Evolutionary conservation across 768 basidiomycete species (phyloP).

Genomic region (Boletellus ananas): DNA sequence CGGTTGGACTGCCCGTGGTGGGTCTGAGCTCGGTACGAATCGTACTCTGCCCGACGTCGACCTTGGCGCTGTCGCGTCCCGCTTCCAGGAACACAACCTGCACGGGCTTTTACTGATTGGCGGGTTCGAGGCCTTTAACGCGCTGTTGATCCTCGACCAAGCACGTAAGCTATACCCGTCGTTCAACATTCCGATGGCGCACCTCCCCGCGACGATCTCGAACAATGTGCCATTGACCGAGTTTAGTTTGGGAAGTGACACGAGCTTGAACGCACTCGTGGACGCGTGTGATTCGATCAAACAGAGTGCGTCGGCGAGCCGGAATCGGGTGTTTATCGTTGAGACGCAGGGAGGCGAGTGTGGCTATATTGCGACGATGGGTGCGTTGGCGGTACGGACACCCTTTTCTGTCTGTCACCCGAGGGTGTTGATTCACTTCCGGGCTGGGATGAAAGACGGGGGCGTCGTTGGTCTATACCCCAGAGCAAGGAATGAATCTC

Average conservation of each 20-base stretch:
- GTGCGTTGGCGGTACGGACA: conserved; percentile 83
- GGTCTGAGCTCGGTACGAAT: conserved; percentile 97
- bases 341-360: conserved; percentile 98
- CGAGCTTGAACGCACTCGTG: conserved; percentile 95
- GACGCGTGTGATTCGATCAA: conserved; percentile 98
- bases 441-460: conserved; percentile 55
- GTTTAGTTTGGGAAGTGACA: conserved; percentile 93
- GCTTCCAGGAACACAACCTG: conserved; percentile 82
- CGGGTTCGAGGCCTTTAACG: conserved; percentile 91
- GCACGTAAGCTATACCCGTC: conserved; percentile 81
- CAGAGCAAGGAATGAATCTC: conserved; percentile 84
- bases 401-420: background rate
- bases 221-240: conserved; percentile 99
- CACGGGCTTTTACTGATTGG: conserved; percentile 87
- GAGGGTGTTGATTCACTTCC: background rate
- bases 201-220: conserved; percentile 94
- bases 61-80: conserved; percentile 83
- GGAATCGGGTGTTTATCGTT: conserved; percentile 95
- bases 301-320: conserved; percentile 94
- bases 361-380: conserved; percentile 94
- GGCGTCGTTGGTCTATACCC: conserved; percentile 90
- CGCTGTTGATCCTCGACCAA: conserved; percentile 73
- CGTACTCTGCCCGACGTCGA: conserved; percentile 82
- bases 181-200: conserved; percentile 94
- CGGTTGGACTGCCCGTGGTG: conserved; percentile 93